Evolutionary conservation across 2,329 filamentous ascomycete species (phyloP), one percentile per base, ranked within the genome.

Genomic region (Arachnopeziza araneosa): DNA sequence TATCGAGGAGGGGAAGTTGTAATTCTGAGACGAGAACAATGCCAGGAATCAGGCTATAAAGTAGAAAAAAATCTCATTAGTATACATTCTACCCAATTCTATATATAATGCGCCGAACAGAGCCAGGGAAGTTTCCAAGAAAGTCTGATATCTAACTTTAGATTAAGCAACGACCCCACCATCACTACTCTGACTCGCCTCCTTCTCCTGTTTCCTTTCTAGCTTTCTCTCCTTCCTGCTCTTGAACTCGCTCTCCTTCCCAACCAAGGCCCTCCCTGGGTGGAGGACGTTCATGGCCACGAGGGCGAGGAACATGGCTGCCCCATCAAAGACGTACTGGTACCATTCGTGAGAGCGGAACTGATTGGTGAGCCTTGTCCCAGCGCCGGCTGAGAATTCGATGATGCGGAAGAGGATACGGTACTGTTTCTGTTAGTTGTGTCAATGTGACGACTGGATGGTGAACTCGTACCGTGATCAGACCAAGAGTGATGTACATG

Each of bases 361-460:
- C 64, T 79, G 80, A n/a, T 79, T 80, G 54, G 24, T 56, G 30
- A 61, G 17, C 22, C 24, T 52, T 1, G 57, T 52, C 26, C 53
- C 54, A 26, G 30, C 50, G 10, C 79, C 80, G 9, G 73, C 73
- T 0, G 75, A 75, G 66, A 81, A 86, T 68, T 87, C 82, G 56
- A 75, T 69, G 3, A 87, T 75, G 32, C 83, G 82, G 72, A 80
- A 87, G 63, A 84, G 77, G 69, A 86, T 85, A 36, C 84, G 80
- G 50, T 78, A 69, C 76, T 82, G 48, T 68, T 17, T 55, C 2
- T 22, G 36, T 55, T 54, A 50, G 48, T 30, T 30, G 26, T 5
- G 4, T 14, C 12, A 50, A 6, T 21, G 24, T 6, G 24, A 5
- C 6, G 24, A 3, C 52, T 21, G 53, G 19, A 52, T 24, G 22